Base-by-base conservation (phyloP, 164 flowering plant species). In the Aristolochia contorta region DNA sequence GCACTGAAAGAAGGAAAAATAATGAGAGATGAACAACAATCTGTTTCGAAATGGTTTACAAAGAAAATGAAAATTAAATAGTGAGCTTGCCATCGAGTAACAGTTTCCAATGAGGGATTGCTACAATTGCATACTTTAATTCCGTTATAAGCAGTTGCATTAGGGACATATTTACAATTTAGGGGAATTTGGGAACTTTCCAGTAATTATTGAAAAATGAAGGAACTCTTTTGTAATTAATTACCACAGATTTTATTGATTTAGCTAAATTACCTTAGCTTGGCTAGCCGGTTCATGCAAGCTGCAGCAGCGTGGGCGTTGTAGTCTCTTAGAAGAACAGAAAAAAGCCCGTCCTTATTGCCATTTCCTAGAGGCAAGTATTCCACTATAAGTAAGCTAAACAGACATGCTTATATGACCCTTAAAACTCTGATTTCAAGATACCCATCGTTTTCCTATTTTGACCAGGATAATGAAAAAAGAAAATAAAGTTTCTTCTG, bases 261-360 rank as follows among this genome's bases (percentile, higher is more conserved):
- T 16, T 21, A 54, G 56, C 20, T 0, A 21, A 60, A 52, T 64
- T 77, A 94, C 97, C 99, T 94, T 71, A 94, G 65, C 71, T 94
- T 94, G 30, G 97, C 99, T 12, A 94, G 74, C 21, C 96, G 91
- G 74, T 88, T 91, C 99, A 94, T 94, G 64, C 99, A 91, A 60
- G 80, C 56, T 56, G 97, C 82, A 76, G 99, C 99, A 60, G 96
- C 96, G 80, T 91, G 88, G 48, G 89, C 60, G 65, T 72, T 78
- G 63, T 91, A 94, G 68, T 94, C 99, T 69, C 97, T 82, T 57
- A 88, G 80, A 69, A 94, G 96, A 65, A 87, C 79, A 57, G 99
- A 84, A 68, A 72, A 94, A 51, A 94, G 86, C 32, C 99, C 99
- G 75, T 81, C 86, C 74, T 89, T 94, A 63, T 89, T 94, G 55